These are phyloP conservation scores for Xylariaceae sp. DNA, from an alignment of 2,329 filamentous ascomycete species.

Conservation along the genomic window DNA sequence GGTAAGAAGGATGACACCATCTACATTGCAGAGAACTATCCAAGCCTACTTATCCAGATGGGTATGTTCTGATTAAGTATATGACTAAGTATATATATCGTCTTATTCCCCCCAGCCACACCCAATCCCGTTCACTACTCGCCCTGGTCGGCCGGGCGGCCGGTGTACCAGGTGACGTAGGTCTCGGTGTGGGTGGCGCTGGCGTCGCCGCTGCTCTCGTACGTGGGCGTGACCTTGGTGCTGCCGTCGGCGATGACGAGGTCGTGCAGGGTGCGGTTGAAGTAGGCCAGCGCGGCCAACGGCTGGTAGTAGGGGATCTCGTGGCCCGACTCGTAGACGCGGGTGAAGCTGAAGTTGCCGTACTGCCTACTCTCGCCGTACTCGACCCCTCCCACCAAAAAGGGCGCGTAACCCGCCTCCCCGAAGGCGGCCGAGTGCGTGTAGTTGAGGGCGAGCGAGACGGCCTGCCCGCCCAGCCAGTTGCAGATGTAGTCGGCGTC, in stretches of 20 bases:
- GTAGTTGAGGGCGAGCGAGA: conserved; percentile 55
- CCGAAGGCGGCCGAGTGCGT: conserved; percentile 50
- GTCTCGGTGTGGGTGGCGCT: conserved; percentile 50
- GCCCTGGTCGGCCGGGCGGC: conserved; percentile 17
- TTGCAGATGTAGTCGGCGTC: conserved; percentile 57
- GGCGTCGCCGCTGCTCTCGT: conserved; percentile 48
- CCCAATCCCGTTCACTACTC: no score
- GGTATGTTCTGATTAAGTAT: no score
- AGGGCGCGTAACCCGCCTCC: conserved; percentile 62
- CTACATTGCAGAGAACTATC: no score
- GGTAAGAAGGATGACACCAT: no score
- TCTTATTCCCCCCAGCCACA: no score
- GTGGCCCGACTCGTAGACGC: conserved; percentile 60
- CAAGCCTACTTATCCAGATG: no score
- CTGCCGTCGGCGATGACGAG: conserved; percentile 48
- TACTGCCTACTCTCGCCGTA: conserved; percentile 67
- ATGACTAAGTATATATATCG: no score
- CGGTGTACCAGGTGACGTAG: conserved; percentile 50
- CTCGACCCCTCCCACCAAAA: conserved; percentile 60
- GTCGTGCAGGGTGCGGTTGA: conserved; percentile 52
- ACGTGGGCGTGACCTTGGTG: conserved; percentile 40
- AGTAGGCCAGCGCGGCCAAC: conserved; percentile 50
- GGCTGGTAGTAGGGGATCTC: conserved; percentile 56
- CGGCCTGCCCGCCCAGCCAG: conserved; percentile 68
- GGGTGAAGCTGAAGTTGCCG: conserved; percentile 61